Evolutionary conservation across 2,329 filamentous ascomycete genomes (phyloP).

Genomic region (Dothideomycetes sp.): DNA sequence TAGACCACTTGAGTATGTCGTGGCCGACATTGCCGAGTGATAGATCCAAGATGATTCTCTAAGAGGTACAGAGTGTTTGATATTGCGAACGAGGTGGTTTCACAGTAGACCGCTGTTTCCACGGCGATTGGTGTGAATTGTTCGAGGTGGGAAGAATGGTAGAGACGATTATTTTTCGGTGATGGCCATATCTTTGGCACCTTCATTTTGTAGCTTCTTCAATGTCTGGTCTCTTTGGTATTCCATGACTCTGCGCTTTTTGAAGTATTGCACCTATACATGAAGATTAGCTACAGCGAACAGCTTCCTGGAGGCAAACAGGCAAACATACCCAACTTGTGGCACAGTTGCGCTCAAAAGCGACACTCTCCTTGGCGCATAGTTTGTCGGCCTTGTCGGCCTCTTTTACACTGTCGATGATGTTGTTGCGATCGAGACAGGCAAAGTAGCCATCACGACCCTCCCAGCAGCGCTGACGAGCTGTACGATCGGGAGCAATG

Average conservation of each 20-base stretch:
- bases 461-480: conserved; percentile 80
- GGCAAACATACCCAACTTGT: conserved; percentile 68
- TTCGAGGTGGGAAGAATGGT: no score
- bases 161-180: conserved; percentile 3
- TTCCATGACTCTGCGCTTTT: conserved; percentile 90
- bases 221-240: conserved; percentile 74
- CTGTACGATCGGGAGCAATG: conserved; percentile 74
- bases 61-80: no score
- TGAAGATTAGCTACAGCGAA: background rate
- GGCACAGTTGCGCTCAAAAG: conserved; percentile 79
- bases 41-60: no score
- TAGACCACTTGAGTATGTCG: no score
- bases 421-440: conserved; percentile 73
- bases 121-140: background rate
- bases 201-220: conserved; percentile 52
- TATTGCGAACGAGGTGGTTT: no score
- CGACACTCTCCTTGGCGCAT: conserved; percentile 51
- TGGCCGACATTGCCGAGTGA: no score
- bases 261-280: conserved; percentile 88
- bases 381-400: conserved; percentile 43
- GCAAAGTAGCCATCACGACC: conserved; percentile 78
- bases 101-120: background rate
- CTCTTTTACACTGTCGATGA: conserved; percentile 62
- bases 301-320: background rate
- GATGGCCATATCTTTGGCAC: conserved; percentile 21